These are phyloP conservation scores for Alternaria dauci DNA, from an alignment of 2,329 filamentous ascomycete genomes.

Conservation along the genomic window DNA sequence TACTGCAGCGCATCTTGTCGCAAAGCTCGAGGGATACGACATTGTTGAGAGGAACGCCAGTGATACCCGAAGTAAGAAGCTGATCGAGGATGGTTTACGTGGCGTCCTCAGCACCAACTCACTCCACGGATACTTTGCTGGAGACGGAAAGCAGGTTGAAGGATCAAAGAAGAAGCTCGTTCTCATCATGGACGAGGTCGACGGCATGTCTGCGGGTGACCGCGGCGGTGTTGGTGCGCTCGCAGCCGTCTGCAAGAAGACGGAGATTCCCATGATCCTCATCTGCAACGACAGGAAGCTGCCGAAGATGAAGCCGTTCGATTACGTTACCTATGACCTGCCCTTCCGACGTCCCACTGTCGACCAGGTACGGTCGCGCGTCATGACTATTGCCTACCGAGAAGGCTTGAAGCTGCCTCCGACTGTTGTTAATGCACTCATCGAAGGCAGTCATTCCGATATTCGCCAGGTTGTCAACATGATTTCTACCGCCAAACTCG, in stretches of 20 bases:
- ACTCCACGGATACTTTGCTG: slow-evolving; percentile 87
- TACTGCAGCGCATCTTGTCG: slow-evolving; percentile 92
- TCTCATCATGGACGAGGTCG: slow-evolving; percentile 98
- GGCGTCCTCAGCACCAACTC: slow-evolving; percentile 95
- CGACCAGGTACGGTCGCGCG: slow-evolving; percentile 87
- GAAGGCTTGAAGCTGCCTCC: slow-evolving; percentile 87
- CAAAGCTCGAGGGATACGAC: slow-evolving; percentile 91
- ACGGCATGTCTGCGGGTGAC: slow-evolving; percentile 98
- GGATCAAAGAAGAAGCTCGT: slow-evolving; percentile 89
- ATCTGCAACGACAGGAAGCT: slow-evolving; percentile 95
- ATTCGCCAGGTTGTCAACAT: slow-evolving; percentile 99
- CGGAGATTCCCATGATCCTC: slow-evolving; percentile 90
- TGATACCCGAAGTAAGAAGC: slow-evolving; percentile 93
- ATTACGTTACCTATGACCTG: slow-evolving; percentile 82
- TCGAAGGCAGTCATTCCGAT: slow-evolving; percentile 94
- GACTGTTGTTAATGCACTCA: slow-evolving; percentile 87
- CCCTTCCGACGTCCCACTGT: slow-evolving; percentile 88
- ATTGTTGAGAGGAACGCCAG: slow-evolving; percentile 95
- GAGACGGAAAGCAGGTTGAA: slow-evolving; percentile 82
- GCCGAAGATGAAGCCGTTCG: slow-evolving; percentile 99
- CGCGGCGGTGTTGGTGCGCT: slow-evolving; percentile 94
- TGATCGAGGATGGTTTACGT: slow-evolving; percentile 86
- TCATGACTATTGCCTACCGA: slow-evolving; percentile 93
- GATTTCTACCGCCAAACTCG: slow-evolving; percentile 92
- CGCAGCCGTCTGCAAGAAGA: slow-evolving; percentile 94